These are phyloP conservation scores for Primulina eburnea DNA, from an alignment of 257 asterid species.

Conservation along the genomic window DNA sequence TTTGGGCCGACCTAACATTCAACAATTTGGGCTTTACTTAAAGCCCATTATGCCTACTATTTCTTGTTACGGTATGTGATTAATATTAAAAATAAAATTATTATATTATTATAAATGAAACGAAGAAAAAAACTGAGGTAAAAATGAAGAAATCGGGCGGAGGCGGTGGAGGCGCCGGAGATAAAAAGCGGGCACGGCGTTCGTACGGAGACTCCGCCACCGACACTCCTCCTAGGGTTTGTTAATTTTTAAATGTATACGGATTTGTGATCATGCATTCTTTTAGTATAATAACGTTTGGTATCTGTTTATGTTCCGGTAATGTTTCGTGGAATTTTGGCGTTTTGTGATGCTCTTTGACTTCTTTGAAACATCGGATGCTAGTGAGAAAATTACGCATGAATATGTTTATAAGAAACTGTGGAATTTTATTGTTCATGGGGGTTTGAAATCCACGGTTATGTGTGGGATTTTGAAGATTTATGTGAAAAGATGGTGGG, in stretches of 20 bases:
- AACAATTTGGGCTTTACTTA: not conserved
- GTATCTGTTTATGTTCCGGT: constrained; percentile 3
- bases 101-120: not conserved
- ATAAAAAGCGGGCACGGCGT: constrained; percentile 74
- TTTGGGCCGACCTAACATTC: not conserved
- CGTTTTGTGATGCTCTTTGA: constrained; percentile 11
- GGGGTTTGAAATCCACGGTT: not conserved
- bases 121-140: constrained; percentile 12
- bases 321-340: not conserved
- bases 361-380: constrained; percentile 28
- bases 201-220: constrained; percentile 46
- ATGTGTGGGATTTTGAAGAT: constrained; percentile 14
- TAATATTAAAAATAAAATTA: no score
- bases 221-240: constrained; percentile 68
- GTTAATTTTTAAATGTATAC: constrained; percentile 2
- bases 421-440: constrained; percentile 7
- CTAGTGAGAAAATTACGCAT: constrained; percentile 16
- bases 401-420: constrained; percentile 15
- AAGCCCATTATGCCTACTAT: not conserved
- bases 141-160: constrained; percentile 64
- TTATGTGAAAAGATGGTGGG: not conserved
- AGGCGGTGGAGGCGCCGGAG: constrained; percentile 50
- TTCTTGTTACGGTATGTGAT: not conserved
- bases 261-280: constrained; percentile 8
- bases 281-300: constrained; percentile 25